phyloP scores from a whole-genome alignment of 306 rosid genomes.

The Lathyrus aphaca region DNA sequence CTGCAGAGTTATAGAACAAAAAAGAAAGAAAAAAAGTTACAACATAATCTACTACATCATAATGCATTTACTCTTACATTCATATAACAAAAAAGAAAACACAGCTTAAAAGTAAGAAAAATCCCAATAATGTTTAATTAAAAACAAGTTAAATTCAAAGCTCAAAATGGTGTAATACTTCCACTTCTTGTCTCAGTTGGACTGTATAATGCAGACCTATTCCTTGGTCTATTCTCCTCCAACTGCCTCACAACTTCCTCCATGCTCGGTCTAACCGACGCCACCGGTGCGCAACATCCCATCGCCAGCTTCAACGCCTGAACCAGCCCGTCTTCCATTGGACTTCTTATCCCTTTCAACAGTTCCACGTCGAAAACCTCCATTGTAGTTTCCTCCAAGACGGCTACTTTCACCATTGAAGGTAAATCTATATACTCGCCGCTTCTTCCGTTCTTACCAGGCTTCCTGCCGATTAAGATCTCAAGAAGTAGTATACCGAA shows the following conservation, averaged over 20 bases:
- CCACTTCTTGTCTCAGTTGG: constrained; percentile 98
- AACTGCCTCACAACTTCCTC: constrained; percentile 96
- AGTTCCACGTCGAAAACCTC: constrained; percentile 91
- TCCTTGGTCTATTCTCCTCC: constrained; percentile 98
- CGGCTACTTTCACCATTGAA: constrained; percentile 90
- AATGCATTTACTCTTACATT: constrained; percentile 38
- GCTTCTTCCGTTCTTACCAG: constrained; percentile 78
- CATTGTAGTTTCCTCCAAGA: constrained; percentile 93
- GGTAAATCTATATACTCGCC: constrained; percentile 82
- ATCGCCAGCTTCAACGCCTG: constrained; percentile 94
- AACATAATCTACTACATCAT: constrained; percentile 31
- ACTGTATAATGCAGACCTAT: constrained; percentile 94
- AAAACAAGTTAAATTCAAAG: constrained; percentile 35
- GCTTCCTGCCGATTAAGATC: constrained; percentile 86
- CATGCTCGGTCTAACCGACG: constrained; percentile 91
- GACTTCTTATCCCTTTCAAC: constrained; percentile 86
- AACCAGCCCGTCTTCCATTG: constrained; percentile 94
- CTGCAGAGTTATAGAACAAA: constrained; percentile 2
- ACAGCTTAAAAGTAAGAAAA: constrained; percentile 35
- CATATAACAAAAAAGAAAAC: constrained; percentile 27
- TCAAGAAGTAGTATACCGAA: constrained; percentile 83
- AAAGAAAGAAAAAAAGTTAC: constrained; percentile 8
- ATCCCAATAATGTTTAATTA: constrained; percentile 45
- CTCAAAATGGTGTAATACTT: constrained; percentile 91
- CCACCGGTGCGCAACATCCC: constrained; percentile 99